Base-by-base conservation (phyloP, 176 grass and related monocot species). In the Triticum turgidum region DNA sequence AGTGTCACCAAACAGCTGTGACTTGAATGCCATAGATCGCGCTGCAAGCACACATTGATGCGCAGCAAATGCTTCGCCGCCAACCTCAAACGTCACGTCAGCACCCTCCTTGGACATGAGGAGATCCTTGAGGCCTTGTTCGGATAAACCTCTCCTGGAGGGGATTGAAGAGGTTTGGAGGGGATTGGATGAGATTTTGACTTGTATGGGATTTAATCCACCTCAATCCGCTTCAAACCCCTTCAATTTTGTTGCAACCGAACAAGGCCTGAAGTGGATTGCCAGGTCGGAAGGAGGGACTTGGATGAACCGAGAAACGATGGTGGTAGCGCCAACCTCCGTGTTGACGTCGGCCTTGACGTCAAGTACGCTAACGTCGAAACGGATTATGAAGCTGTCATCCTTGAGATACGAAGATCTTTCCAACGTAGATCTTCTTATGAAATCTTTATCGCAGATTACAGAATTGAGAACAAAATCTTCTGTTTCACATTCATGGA, bases 71-170 rank as follows among this genome's bases (percentile, higher is more conserved):
- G 8, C 25, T 42, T 52, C 30, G 7, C 10, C 41, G 12, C 2
- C 25, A 20, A 85, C 83, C 8, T 51, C 59, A 61, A 85, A 85
- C 38, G 24, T 22, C 54, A 84, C 17, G 11, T 84, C 82, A 10
- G 82, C 25, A 25, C 22, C 82, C 6, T 73, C 59, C 24, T 27
- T 64, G 59, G n/a, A 2, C 6, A 39, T 0, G 22, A 41, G 13
- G 61, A 80, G 37, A 15, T 80, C 24, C 5, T 9, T 17, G 2
- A 25, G 25, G 25, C 25, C 25, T 25, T 25, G 25, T 25, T 25
- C 25, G 25, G 25, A 25, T 25, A 25, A 25, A 25, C 25, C 25
- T 25, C 25, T 25, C 25, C 25, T 25, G 25, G 25, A 25, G 25
- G 25, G 25, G 25, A 25, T 25, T 25, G 25, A 1, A 25, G 25